A percentile compares a stretch with the other conserved stretches of the same genome.
phyloP scores from a whole-genome alignment of 805 yeast genomes.

The Ogataea ganodermae region DNA sequence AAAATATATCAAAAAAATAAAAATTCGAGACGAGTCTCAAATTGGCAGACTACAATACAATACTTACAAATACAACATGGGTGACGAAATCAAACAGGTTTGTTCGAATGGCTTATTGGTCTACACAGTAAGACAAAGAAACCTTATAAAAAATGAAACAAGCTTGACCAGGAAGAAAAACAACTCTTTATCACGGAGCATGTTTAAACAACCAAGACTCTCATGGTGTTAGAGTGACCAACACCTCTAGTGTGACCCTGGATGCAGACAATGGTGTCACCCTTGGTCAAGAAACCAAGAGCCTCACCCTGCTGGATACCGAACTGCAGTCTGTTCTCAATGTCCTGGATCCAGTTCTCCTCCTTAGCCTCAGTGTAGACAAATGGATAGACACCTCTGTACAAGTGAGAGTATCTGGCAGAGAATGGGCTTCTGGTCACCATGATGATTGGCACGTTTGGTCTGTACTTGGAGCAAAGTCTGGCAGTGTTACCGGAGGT shows the following conservation, averaged over 20 bases:
- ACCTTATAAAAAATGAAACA: slow-evolving; percentile 1
- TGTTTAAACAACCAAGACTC: slow-evolving; percentile 73
- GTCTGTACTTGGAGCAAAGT: slow-evolving; percentile 96
- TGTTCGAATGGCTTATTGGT: not conserved
- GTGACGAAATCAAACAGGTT: not conserved
- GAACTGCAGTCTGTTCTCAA: slow-evolving; percentile 90
- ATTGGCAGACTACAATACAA: slow-evolving; percentile 1
- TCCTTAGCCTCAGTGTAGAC: slow-evolving; percentile 65
- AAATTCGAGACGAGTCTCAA: not conserved
- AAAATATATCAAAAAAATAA: not conserved
- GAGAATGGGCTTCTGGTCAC: slow-evolving; percentile 93
- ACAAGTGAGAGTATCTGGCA: slow-evolving; percentile 94
- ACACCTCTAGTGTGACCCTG: slow-evolving; percentile 99
- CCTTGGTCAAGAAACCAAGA: slow-evolving; percentile 81
- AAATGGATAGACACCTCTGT: slow-evolving; percentile 99
- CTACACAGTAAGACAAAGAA: not conserved
- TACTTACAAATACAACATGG: not conserved
- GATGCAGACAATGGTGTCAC: slow-evolving; percentile 89
- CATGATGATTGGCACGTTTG: slow-evolving; percentile 95
- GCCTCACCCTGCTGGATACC: slow-evolving; percentile 88
- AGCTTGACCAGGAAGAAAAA: not conserved
- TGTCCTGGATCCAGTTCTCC: slow-evolving; percentile 94
- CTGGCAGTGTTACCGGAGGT: slow-evolving; percentile 96
- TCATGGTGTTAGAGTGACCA: slow-evolving; percentile 98
- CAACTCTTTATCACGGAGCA: not conserved